These are phyloP conservation scores for Quercus glauca DNA, from an alignment of 306 rosid genomes.

Conservation along the genomic window DNA sequence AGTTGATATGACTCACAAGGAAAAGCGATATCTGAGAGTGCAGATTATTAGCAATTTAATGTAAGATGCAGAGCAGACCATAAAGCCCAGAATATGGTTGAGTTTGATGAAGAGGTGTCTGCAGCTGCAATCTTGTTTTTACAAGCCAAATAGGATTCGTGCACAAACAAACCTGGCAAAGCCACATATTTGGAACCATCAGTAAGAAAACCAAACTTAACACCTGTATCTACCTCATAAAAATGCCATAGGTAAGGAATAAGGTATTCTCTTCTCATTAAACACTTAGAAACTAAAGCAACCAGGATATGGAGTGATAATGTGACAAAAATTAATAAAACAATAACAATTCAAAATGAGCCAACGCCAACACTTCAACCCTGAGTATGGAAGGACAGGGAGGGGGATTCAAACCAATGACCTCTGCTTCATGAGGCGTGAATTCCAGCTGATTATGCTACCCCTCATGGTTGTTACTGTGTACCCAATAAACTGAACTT, in stretches of 20 bases:
- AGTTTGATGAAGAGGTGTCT: conserved; percentile 86
- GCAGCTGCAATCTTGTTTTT: conserved; percentile 98
- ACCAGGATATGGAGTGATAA: neutral
- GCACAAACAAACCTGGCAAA: conserved; percentile 74
- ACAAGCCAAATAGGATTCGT: conserved; percentile 96
- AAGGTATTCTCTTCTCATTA: neutral
- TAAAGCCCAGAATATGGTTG: conserved; percentile 83
- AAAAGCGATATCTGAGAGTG: conserved; percentile 28
- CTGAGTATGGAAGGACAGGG: neutral
- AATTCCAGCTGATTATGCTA: too few relatives aligned
- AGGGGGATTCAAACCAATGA: too few relatives aligned
- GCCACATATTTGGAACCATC: conserved; percentile 25
- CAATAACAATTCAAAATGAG: neutral
- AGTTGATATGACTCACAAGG: conserved; percentile 20
- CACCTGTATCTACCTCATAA: neutral
- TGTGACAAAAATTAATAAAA: neutral
- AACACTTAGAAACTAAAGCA: neutral
- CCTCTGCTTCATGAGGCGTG: too few relatives aligned
- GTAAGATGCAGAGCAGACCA: conserved; percentile 66
- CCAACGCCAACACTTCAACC: neutral
- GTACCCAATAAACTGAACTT: too few relatives aligned
- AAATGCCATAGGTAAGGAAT: neutral
- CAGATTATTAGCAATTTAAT: conserved; percentile 31
- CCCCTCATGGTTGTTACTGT: too few relatives aligned
- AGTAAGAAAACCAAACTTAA: neutral